Evolutionary conservation across 352 stramenopile genomes (phyloP).

Genomic region (Aphanomyces invadans): DNA sequence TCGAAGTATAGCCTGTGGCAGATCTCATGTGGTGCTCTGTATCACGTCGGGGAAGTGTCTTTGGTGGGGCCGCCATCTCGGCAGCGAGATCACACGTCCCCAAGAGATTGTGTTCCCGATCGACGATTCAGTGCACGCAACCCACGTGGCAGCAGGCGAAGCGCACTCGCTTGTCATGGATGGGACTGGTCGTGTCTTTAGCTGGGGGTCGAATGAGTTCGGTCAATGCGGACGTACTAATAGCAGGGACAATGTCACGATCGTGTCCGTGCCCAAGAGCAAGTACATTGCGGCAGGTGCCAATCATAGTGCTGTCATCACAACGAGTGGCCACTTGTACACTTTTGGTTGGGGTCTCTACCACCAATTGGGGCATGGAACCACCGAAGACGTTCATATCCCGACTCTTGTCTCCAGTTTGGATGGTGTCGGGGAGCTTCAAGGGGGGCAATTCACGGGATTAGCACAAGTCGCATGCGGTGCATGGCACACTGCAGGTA

Average conservation of each 20-base stretch:
- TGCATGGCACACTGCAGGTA: conserved; percentile 65
- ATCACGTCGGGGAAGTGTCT: conserved; percentile 26
- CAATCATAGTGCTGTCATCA: conserved; percentile 46
- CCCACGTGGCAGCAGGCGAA: conserved; percentile 39
- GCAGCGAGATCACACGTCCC: conserved; percentile 25
- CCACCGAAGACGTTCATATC: conserved; percentile 30
- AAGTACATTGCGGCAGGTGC: conserved; percentile 38
- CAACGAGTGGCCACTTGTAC: conserved; percentile 32
- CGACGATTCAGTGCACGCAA: conserved; percentile 5
- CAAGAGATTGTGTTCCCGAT: conserved; percentile 28
- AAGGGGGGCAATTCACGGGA: conserved; percentile 21
- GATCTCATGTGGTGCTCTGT: conserved; percentile 29
- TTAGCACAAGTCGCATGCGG: conserved; percentile 52
- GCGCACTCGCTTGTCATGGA: conserved; percentile 58
- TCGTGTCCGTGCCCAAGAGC: background rate
- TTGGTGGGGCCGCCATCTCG: conserved; percentile 25
- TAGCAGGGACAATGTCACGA: background rate
- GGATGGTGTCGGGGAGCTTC: conserved; percentile 34
- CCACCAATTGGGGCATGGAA: conserved; percentile 62
- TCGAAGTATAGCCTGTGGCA: conserved; percentile 11
- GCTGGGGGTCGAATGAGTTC: conserved; percentile 57
- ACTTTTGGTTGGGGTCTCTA: conserved; percentile 77
- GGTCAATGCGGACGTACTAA: conserved; percentile 45
- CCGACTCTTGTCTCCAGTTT: conserved; percentile 39
- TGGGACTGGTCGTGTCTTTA: conserved; percentile 33